Base-by-base conservation (phyloP, 768 basidiomycete species). In the Russula dissimulans region DNA sequence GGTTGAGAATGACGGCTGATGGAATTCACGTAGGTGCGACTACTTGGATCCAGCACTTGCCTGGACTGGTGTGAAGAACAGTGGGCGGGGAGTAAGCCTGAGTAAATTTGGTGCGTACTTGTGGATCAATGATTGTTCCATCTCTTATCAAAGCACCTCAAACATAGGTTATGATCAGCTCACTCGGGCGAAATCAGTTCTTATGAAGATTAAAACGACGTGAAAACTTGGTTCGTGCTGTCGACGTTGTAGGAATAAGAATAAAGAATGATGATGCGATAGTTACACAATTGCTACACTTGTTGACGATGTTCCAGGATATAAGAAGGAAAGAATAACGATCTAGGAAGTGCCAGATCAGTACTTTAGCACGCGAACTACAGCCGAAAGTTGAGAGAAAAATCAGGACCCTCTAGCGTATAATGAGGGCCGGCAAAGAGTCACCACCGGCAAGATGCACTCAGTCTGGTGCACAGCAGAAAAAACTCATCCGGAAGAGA, bases 41-140 rank as follows among this genome's bases (percentile, higher is more conserved):
- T 86, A 78, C 68, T 78, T 97, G 26, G 97, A 99, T 68, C 95
- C 97, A 2, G 92, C 94, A 5, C 76, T 98, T 1, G 81, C 90
- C 0, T 99, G 97, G 97, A 90, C 87, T 3, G 97, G 95, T 2
- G 87, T 91, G 49, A 98, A 97, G 77, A 76, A 97, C 67, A 93
- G 89, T 56, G 97, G 97, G 29, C 77, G 94, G 32, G 97, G 95
- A 1, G 77, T 97, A 61, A 94, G 91, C 67, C 74, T 98, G 66
- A 92, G 90, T 70, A 86, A 87, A 69, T 93, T 90, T 64, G 95
- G 94, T 91, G 58, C 57, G 82, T 74, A 56, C 39, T 29, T 6
- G 4, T 17, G 44, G 41, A 41, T 18, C 32, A 38, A 3, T 26
- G 6, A 43, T 11, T 42, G 22, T 38, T 42, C 36, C n/a, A 14